phyloP scores from a whole-genome alignment of 2,329 filamentous ascomycete species.

The Escovopsis sp. region DNA sequence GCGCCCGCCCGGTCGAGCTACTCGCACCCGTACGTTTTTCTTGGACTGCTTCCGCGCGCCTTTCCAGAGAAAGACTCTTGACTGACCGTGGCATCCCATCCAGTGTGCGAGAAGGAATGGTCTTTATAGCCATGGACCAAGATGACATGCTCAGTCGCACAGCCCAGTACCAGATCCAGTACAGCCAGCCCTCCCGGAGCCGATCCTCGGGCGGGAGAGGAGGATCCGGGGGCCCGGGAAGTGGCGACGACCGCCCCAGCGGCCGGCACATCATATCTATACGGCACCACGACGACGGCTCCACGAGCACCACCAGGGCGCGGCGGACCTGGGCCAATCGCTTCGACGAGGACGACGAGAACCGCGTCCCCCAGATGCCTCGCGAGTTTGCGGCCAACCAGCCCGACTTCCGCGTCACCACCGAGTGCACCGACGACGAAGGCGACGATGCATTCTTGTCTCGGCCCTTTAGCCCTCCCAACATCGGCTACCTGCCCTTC shows the following conservation, averaged over 20 bases:
- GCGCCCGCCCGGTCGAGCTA: slow-evolving; percentile 62
- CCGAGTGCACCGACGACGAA: slow-evolving; percentile 47
- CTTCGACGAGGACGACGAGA: slow-evolving; percentile 24
- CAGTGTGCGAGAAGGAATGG: slow-evolving; percentile 79
- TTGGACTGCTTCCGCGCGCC: background rate
- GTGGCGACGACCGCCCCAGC: slow-evolving; percentile 2
- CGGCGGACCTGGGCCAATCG: slow-evolving; percentile 30
- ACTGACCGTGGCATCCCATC: slow-evolving; percentile 6
- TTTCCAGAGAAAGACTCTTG: slow-evolving; percentile 10
- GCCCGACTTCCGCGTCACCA: slow-evolving; percentile 39
- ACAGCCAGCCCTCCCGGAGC: slow-evolving; percentile 21
- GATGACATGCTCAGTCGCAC: slow-evolving; percentile 63
- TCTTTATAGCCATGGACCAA: slow-evolving; percentile 78
- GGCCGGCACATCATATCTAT: slow-evolving; percentile 32
- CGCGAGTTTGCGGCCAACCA: slow-evolving; percentile 35
- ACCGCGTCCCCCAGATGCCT: slow-evolving; percentile 40
- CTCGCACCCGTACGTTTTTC: slow-evolving; percentile 61
- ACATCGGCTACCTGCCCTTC: slow-evolving; percentile 41
- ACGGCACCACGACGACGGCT: slow-evolving; percentile 37
- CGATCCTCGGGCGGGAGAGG: slow-evolving; percentile 9
- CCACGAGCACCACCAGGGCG: slow-evolving; percentile 28
- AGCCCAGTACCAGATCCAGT: slow-evolving; percentile 61
- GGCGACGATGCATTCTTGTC: slow-evolving; percentile 21
- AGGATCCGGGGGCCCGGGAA: too few species aligned
- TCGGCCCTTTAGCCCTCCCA: slow-evolving; percentile 24